Base-by-base conservation (phyloP, 148 eudicot genomes). In the Silene latifolia region DNA sequence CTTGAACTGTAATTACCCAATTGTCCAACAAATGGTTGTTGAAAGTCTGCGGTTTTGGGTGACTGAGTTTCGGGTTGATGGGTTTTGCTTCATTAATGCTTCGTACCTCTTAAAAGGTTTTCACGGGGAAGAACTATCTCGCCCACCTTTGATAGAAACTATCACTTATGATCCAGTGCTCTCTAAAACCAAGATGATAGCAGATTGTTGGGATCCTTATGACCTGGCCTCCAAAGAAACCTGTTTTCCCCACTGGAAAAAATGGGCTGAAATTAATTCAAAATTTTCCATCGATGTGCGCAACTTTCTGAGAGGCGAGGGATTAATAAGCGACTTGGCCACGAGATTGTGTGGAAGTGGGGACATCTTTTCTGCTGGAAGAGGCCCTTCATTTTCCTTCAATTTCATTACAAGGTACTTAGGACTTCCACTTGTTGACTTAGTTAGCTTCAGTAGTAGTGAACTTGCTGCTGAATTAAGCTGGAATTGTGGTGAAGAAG, bases 401-500 rank as follows among this genome's bases (percentile, higher is more conserved):
- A 95, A 95, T 77, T 90, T 70, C 75, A 81, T 95, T 72, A 69
- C 97, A 20, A 77, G 91, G 74, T 90, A 88, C 73, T 82, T 46
- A 21, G 97, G 98, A 57, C 89, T 96, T 63, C 70, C 98, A 15
- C 93, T 96, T 7, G 97, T 96, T 46, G 99, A 96, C 76, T 78
- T 96, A 78, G 99, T 96, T 69, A 92, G 99, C 84, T 96, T 90
- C 80, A 90, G 94, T 69, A 51, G 66, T 48, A 62, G 44, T 63
- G 81, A 82, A 32, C 69, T 87, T 53, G 83, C 87, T 67, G 84
- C 90, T 7, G 90, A 96, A 70, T 77, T 88, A 46, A 96, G 98
- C 72, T 96, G 99, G 98, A 96, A 96, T 44, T 96, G 99, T 73
- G 99, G 99, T 20, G 94, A 86, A 85, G 99, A 96, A 78, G 99